Conservation (phyloP, 1,284 basidiomycete genomes). For the Ustilago hordei region DNA sequence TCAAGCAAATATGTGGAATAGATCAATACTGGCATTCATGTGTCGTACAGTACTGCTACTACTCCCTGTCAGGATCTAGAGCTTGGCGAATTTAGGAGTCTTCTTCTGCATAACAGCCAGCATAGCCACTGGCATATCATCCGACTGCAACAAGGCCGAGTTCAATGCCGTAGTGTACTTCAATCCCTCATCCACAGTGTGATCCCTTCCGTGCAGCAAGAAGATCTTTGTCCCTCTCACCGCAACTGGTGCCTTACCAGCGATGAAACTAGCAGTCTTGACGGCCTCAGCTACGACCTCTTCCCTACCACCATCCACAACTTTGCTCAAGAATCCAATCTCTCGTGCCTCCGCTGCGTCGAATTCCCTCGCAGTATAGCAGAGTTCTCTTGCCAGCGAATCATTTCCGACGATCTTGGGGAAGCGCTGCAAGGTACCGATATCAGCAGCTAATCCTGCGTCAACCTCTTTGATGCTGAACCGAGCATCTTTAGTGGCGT, state of each 20-base stretch:
- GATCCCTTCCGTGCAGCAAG: slow-evolving; percentile 79
- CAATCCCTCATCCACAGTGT: slow-evolving; percentile 81
- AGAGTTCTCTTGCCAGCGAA: slow-evolving; percentile 82
- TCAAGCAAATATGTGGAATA: no score
- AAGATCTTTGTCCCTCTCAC: slow-evolving; percentile 84
- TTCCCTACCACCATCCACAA: slow-evolving; percentile 78
- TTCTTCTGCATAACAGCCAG: slow-evolving; percentile 71
- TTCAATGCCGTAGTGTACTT: slow-evolving; percentile 85
- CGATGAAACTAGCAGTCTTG: slow-evolving; percentile 78
- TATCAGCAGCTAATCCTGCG: slow-evolving; percentile 88
- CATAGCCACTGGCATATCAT: slow-evolving; percentile 73
- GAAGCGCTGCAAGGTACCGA: slow-evolving; percentile 86
- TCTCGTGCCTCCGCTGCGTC: slow-evolving; percentile 77
- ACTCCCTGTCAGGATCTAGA: slow-evolving; percentile 16
- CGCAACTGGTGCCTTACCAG: slow-evolving; percentile 84
- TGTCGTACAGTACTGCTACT: neutral
- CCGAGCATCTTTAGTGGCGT: slow-evolving; percentile 75
- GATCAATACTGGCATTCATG: neutral
- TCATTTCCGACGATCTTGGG: slow-evolving; percentile 85
- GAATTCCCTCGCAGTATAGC: slow-evolving; percentile 82
- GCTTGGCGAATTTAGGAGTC: slow-evolving; percentile 65
- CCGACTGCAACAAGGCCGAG: slow-evolving; percentile 77
- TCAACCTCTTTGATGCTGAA: slow-evolving; percentile 92
- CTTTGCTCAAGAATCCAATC: slow-evolving; percentile 82
- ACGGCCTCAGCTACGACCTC: slow-evolving; percentile 76